phyloP scores from a whole-genome alignment of 2,329 filamentous ascomycete species.

The Graphilbum ipis-grandicollis region DNA sequence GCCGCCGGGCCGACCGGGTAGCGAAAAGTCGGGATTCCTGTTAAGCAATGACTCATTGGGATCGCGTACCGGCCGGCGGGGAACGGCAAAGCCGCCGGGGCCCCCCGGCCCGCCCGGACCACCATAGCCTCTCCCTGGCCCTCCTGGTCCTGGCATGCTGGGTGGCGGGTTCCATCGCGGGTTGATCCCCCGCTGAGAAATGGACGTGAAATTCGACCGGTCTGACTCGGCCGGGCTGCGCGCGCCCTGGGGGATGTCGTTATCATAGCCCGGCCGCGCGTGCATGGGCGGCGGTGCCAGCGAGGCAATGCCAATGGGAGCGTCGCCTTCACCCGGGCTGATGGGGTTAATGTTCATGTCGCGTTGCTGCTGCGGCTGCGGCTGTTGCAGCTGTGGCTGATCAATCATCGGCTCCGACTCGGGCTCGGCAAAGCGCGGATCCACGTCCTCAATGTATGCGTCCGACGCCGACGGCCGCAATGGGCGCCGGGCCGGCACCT shows the following conservation, averaged over 20 bases:
- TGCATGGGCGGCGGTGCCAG: constrained; percentile 9
- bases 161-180: constrained; percentile 61
- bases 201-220: constrained; percentile 71
- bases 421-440: constrained; percentile 60
- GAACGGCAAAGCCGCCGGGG: constrained; percentile 2
- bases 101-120: too few relatives aligned
- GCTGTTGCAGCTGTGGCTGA: constrained; percentile 12
- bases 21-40: constrained; percentile 71
- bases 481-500: constrained; percentile 7
- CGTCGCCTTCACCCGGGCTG: background rate
- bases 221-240: constrained; percentile 66
- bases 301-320: background rate
- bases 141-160: constrained; percentile 9
- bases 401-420: background rate
- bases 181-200: constrained; percentile 77
- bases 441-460: constrained; percentile 80
- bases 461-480: constrained; percentile 8
- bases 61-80: constrained; percentile 29
- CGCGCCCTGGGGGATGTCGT: constrained; percentile 23
- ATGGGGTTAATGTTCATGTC: background rate
- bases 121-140: too few relatives aligned
- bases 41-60: constrained; percentile 59
- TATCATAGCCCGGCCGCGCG: constrained; percentile 7
- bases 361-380: constrained; percentile 10
- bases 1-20: constrained; percentile 28